Conservation (phyloP, 495 filamentous ascomycete species). For the Penicillium robsamsonii region DNA sequence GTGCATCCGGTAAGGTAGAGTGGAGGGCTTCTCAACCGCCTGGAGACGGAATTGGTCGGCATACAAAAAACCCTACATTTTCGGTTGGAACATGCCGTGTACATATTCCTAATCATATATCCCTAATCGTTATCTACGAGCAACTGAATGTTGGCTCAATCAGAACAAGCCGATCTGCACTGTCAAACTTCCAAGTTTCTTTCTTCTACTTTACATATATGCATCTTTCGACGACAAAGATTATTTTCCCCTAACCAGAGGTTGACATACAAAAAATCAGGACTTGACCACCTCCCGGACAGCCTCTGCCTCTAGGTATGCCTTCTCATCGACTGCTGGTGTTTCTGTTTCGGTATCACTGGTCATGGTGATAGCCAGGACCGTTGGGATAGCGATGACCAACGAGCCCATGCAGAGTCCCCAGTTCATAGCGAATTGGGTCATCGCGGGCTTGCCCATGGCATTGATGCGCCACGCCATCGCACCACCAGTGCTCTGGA, state of each 20-base stretch:
- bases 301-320: conserved; percentile 2
- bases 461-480: conserved; percentile 79
- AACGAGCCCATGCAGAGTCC: conserved; percentile 65
- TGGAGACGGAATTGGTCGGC: background rate
- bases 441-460: conserved; percentile 57
- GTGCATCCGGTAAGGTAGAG: conserved; percentile 10
- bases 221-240: background rate
- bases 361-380: conserved; percentile 42
- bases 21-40: background rate
- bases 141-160: conserved; percentile 1
- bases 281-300: conserved; percentile 7
- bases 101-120: conserved; percentile 19
- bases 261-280: background rate
- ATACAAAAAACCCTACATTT: background rate
- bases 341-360: conserved; percentile 12
- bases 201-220: background rate
- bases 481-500: conserved; percentile 85
- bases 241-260: background rate
- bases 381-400: conserved; percentile 67
- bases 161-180: background rate
- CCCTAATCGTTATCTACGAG: conserved; percentile 12
- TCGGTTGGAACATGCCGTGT: conserved; percentile 12
- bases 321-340: background rate
- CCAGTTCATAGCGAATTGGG: conserved; percentile 58
- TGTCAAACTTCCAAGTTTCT: background rate